phyloP scores from a whole-genome alignment of 805 yeast species.

The Saturnispora sekii region DNA sequence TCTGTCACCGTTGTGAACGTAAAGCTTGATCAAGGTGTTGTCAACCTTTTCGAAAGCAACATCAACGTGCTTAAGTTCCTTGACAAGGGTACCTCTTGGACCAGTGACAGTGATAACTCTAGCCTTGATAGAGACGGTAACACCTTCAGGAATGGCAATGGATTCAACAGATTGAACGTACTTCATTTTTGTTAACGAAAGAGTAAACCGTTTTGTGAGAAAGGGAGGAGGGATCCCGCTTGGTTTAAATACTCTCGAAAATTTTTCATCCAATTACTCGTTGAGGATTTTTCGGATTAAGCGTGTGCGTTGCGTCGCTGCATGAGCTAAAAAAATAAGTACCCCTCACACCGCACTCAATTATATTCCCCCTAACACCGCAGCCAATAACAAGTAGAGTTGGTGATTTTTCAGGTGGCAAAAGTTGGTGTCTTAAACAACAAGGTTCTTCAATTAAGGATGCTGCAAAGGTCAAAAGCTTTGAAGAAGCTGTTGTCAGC shows the following conservation, averaged over 20 bases:
- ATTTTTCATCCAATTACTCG: not conserved
- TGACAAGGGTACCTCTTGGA: conserved; percentile 92
- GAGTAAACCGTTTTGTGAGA: not conserved
- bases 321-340: not conserved
- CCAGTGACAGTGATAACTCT: conserved; percentile 87
- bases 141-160: conserved; percentile 80
- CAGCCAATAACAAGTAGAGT: not conserved
- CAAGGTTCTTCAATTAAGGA: not conserved
- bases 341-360: conserved; percentile 9
- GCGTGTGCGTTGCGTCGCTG: conserved; percentile 11
- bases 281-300: too few relatives aligned
- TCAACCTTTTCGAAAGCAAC: conserved; percentile 80
- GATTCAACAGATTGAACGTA: conserved; percentile 53
- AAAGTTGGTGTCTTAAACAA: not conserved
- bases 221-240: not conserved
- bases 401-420: not conserved
- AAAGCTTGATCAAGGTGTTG: conserved; percentile 68
- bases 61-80: conserved; percentile 89
- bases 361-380: not conserved
- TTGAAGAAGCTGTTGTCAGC: conserved; percentile 11
- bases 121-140: conserved; percentile 82
- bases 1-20: conserved; percentile 98
- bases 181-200: conserved; percentile 33
- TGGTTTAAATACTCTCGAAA: not conserved
- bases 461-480: conserved; percentile 10